Base-by-base conservation (phyloP, 106 monocot genomes). In the Dendrobium officinale region DNA sequence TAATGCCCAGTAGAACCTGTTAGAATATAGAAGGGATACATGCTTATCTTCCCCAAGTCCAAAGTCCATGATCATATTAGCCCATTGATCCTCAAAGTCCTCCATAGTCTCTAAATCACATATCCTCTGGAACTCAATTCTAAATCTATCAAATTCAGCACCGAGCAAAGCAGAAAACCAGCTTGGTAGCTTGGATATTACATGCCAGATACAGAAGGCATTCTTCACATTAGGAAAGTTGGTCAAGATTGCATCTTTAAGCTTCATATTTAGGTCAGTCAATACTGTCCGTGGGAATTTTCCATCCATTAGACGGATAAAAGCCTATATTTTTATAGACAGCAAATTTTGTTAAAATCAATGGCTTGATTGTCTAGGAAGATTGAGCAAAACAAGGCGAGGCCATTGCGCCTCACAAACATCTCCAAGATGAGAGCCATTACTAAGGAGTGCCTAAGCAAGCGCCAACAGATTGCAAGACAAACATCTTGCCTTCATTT, bases 1-100 rank as follows among this genome's bases (percentile, higher is more conserved):
- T 42, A 82, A 56, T 44, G 86, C 92, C 95, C 95, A 95, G 24
- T 77, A 87, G 73, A 79, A 80, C n/a, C 85, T 77, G n/a, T 88
- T 82, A 51, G 79, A 76, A 80, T 82, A 92, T 10, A 95, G 84
- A 31, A 95, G 76, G 54, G 48, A 55, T 43, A 82, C 79, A 80
- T 95, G 95, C 73, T 86, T 90, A 84, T 95, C 92, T 45, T 77
- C 77, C 29, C 70, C 80, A 59, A 95, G 84, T 33, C 85, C 85
- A 81, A 86, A 95, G 33, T 95, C 90, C 42, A 68, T 77, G 68
- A 95, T 78, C 81, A 95, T 82, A 44, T 85, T 82, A 33, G 75
- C 56, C 92, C 92, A 95, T 31, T 87, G 75, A 82, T 82, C 85
- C 64, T 92, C 90, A 79, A 92, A 92, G 67, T 95, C 95, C 67